phyloP scores from a whole-genome alignment of 495 filamentous ascomycete species.

The Diplogelasinospora grovesii region DNA sequence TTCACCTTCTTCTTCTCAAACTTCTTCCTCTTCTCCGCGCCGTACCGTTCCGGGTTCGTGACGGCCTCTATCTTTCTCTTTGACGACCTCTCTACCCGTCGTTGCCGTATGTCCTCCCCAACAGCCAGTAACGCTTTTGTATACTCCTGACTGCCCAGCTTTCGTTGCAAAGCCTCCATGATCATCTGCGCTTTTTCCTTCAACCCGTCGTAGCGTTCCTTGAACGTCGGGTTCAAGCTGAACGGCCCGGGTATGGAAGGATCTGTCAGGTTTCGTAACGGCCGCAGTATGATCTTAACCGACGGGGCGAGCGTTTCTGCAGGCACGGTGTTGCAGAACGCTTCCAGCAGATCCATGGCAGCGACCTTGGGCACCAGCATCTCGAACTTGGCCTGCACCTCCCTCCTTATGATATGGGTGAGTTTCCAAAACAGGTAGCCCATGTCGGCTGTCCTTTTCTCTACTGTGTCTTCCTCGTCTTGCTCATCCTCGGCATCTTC shows the following conservation, averaged over 20 bases:
- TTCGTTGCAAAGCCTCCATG: conserved; percentile 69
- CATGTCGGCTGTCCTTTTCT: conserved; percentile 40
- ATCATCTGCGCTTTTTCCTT: conserved; percentile 63
- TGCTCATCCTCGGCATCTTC: conserved; percentile 38
- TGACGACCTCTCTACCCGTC: conserved; percentile 62
- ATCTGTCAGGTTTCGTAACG: conserved; percentile 80
- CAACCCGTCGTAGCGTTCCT: conserved; percentile 57
- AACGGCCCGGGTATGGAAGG: conserved; percentile 61
- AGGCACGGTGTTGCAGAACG: conserved; percentile 51
- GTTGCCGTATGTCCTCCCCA: conserved; percentile 57
- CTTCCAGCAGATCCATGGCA: conserved; percentile 63
- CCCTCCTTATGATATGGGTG: conserved; percentile 69
- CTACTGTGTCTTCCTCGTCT: conserved; percentile 18
- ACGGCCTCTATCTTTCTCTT: conserved; percentile 87
- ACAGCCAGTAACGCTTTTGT: conserved; percentile 61
- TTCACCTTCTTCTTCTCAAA: conserved; percentile 77
- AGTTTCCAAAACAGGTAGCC: conserved; percentile 69
- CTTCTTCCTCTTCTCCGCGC: conserved; percentile 74
- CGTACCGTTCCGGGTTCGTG: conserved; percentile 68
- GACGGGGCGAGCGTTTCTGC: conserved; percentile 50
- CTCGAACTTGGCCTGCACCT: conserved; percentile 56
- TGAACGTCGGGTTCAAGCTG: conserved; percentile 60
- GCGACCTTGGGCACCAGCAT: conserved; percentile 67
- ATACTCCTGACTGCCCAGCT: conserved; percentile 75
- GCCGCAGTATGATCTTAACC: conserved; percentile 62